Base-by-base conservation (phyloP, 495 filamentous ascomycete species). In the Talaromyces nanjingensis region DNA sequence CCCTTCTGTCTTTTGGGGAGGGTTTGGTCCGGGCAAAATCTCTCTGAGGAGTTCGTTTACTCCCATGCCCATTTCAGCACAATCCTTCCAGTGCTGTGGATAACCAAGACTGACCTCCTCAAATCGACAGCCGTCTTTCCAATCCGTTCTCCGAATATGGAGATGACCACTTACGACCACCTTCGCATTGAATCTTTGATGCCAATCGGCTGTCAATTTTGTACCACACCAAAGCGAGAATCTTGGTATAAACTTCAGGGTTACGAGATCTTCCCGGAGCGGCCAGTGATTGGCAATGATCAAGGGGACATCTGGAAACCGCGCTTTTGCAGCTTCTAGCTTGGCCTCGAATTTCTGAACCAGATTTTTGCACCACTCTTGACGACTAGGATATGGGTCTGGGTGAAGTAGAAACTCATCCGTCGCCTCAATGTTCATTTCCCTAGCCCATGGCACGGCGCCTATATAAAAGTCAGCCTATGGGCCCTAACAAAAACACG, bases 91-190 rank as follows among this genome's bases (percentile, higher is more conserved):
- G 20, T 62, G 60, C 25, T 42, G 39, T 20, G 60, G 60, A 37
- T 62, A 62, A 22, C 60, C 60, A 37, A 62, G 60, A 31, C 60
- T 62, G 25, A 62, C 60, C n/a, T 62, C 60, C 45, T 62, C 60
- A 42, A 62, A 62, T 25, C 60, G 60, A 34, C 60, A 62, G 11
- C 60, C 60, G 47, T 62, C 6, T 22, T 37, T 62, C 60, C 60
- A 62, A 62, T 62, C 60, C 8, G 60, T 62, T 42, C 60, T 29
- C 34, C 60, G 60, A 11, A 62, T 62, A 54, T 62, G 60, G 14
- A 62, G 45, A 53, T 62, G 60, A 11, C 60, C 60, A 49, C 60
- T 62, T 14, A 62, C 52, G 27, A 62, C 60, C 29, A 49, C 60
- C 45, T 53, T 62, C 9, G 60, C 60, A 34, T 62, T 62, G 12